Conservation (phyloP, 345 rosid species). For the Aquilaria sinensis region DNA sequence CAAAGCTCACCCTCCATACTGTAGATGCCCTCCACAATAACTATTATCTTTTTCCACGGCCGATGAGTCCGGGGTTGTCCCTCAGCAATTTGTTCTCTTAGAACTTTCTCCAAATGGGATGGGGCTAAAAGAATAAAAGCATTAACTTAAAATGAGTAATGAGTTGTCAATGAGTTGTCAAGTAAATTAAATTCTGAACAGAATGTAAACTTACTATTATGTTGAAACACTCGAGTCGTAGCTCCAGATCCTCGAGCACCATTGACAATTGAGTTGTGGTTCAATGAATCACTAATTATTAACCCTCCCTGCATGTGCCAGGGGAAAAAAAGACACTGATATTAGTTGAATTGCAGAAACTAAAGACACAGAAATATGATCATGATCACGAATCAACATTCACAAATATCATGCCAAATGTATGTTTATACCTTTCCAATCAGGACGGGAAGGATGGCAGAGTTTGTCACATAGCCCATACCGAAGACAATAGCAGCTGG, state of each 20-base stretch:
- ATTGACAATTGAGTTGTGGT: constrained; percentile 84
- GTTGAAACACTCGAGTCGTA: constrained; percentile 77
- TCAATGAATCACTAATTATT: constrained; percentile 81
- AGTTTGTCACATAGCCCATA: constrained; percentile 83
- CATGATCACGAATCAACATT: not conserved
- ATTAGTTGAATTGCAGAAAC: not conserved
- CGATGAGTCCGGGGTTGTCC: constrained; percentile 84
- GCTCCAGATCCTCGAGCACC: constrained; percentile 96
- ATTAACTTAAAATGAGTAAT: constrained; percentile 1
- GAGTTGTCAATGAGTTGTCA: not conserved
- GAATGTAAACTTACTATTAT: constrained; percentile 52
- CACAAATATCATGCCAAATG: not conserved
- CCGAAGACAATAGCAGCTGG: constrained; percentile 80
- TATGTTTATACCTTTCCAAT: constrained; percentile 50
- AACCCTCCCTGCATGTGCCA: constrained; percentile 54
- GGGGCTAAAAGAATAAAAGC: constrained; percentile 42
- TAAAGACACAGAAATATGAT: not conserved
- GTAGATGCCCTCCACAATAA: constrained; percentile 76
- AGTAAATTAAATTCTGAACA: not conserved
- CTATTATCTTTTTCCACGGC: constrained; percentile 86
- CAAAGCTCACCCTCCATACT: constrained; percentile 92
- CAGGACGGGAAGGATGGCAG: constrained; percentile 73
- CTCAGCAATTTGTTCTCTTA: constrained; percentile 80
- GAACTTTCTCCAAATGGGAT: constrained; percentile 74
- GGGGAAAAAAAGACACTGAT: not conserved